Base-by-base conservation (phyloP, 2,329 filamentous ascomycete genomes). In the Aureobasidium namibiae region DNA sequence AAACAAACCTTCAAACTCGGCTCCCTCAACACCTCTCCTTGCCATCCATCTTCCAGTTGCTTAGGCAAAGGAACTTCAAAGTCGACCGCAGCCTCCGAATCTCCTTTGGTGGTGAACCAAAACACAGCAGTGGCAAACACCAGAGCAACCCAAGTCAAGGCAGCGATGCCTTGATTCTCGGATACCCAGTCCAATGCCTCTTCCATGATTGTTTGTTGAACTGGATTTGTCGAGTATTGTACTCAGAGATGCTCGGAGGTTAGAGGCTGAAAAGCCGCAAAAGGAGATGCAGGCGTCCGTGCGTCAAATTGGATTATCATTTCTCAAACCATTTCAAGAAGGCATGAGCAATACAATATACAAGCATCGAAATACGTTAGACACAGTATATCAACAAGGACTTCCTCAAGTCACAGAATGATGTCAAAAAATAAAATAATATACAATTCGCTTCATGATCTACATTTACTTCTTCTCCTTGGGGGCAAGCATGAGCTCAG, bases 401-500 rank as follows among this genome's bases (percentile, higher is more conserved):
- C 13, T 13, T 31, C 21, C 23, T 10, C 44, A 33, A 3, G 10
- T 9, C 14, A 31, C 9, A 33, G n/a, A 11, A 31, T 16, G 34
- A 38, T 36, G 44, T 52, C 56, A 39, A 23, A 49, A 46, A 29
- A 26, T 31, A n/a, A 26, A 42, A 45, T 44, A 59, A 24, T 48
- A 59, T 49, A 50, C 44, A 50, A 38, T 45, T 45, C 42, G 34
- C 46, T 54, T 54, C 39, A 45, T 41, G 48, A 33, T 45, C 11
- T 59, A 59, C 46, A 61, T 66, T 64, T 77, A 80, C 70, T 85
- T 82, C 73, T 82, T 82, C 69, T 86, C 83, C 74, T 84, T 87
- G 50, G 92, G 92, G 61, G 87, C 86, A 70, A 99, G 81, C 92
- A 99, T 99, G 71, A 97, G 82, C 79, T 97, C 92, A 24, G 94